Base-by-base conservation (phyloP, 805 yeast species). In the Candida saitoana region DNA sequence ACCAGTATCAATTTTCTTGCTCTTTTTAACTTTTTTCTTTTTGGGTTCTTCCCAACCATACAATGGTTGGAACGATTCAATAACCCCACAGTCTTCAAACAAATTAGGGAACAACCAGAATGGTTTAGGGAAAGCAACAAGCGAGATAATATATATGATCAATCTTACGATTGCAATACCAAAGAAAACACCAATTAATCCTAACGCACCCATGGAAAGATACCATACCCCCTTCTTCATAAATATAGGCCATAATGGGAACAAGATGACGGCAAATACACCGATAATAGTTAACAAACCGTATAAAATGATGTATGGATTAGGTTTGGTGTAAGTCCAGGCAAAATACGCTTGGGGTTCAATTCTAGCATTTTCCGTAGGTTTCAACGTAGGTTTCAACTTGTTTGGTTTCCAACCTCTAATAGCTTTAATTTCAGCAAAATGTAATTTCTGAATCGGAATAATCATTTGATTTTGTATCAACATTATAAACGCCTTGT, bases 51-150 rank as follows among this genome's bases (percentile, higher is more conserved):
- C 87, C 86, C 89, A 89, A 3, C 81, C 93, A 57, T 85, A 93
- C n/a, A 83, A 51, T 3, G 99, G 99, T 50, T 74, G 74, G 70
- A 93, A 93, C 70, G 96, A 85, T 45, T 91, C 98, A 46, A 91
- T 57, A 49, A 93, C 84, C 18, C 97, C 96, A 54, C 95, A 90
- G 58, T 93, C 99, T 48, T 83, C 99, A 65, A 90, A 93, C 57
- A 93, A 72, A 59, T 91, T 91, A 43, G 99, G 99, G 74, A 88
- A 91, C 36, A 93, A 60, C 99, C 99, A 93, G 59, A 93, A 74
- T n/a, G 95, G 96, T 34, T 80, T 79, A 5, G 80, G 77, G 43
- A 75, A 66, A 1, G 77, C 63, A 37, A 82, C 66, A 49, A 76
- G 74, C 0, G 89, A 76, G 39, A 84, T 51, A 18, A 74, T 51